These are phyloP conservation scores for Combretum micranthum DNA, from an alignment of 345 rosid genomes.

Conservation along the genomic window DNA sequence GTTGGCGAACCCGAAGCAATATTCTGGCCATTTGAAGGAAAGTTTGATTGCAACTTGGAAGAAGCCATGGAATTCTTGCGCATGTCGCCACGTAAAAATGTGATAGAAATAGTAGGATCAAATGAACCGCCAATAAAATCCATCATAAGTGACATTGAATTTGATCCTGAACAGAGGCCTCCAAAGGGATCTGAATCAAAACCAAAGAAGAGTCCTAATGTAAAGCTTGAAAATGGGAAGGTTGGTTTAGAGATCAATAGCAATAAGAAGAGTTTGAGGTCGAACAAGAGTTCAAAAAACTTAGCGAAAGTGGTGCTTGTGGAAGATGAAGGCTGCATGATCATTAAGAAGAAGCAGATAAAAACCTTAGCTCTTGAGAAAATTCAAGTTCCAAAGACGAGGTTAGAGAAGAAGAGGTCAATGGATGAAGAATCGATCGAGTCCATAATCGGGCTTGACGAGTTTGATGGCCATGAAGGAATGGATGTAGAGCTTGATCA, in stretches of 20 bases:
- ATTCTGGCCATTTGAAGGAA: conserved; percentile 13
- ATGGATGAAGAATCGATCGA: not conserved
- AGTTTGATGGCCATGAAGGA: conserved; percentile 6
- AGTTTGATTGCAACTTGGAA: conserved; percentile 5
- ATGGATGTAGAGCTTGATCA: not conserved
- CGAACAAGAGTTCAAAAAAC: not conserved
- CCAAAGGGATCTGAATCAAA: too few relatives aligned
- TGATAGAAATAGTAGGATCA: not conserved
- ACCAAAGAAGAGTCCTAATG: too few relatives aligned
- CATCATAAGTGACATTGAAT: not conserved
- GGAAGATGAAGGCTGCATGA: not conserved
- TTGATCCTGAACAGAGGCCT: not conserved
- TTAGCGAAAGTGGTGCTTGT: not conserved
- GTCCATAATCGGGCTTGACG: not conserved
- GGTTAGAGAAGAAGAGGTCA: not conserved
- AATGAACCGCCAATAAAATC: not conserved
- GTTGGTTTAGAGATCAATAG: not conserved
- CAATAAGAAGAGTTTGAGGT: not conserved
- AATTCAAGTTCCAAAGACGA: not conserved
- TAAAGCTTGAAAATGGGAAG: too few relatives aligned
- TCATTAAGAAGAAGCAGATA: too few relatives aligned
- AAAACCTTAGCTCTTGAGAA: not conserved
- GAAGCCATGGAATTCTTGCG: conserved; percentile 5
- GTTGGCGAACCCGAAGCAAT: too few relatives aligned
- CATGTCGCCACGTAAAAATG: conserved; percentile 8